phyloP scores from a whole-genome alignment of 768 basidiomycete species.

The Boletus vinaceobasis region DNA sequence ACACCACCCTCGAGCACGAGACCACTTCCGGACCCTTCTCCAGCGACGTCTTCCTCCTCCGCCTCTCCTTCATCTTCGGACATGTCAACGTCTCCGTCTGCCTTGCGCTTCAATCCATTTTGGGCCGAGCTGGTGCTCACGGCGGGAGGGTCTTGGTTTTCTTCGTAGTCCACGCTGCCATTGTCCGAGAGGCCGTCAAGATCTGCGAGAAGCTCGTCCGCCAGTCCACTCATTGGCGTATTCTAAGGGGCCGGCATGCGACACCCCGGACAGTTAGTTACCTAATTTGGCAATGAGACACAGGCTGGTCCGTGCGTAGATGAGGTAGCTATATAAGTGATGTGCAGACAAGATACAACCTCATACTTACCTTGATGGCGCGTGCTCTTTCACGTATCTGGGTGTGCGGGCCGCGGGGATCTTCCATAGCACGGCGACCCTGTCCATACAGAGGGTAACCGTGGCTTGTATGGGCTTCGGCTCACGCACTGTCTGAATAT shows the following conservation, averaged over 20 bases:
- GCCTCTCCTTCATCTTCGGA: constrained; percentile 51
- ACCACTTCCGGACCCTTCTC: constrained; percentile 42
- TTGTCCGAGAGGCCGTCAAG: constrained; percentile 82
- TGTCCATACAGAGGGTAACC: constrained; percentile 42
- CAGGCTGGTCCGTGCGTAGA: constrained; percentile 17
- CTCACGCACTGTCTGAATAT: constrained; percentile 77
- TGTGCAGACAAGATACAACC: fast-evolving
- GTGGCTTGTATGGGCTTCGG: constrained; percentile 55
- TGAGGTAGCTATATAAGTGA: constrained; percentile 6
- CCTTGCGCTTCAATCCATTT: constrained; percentile 62
- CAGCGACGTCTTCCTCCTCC: constrained; percentile 37
- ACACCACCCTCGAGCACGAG: constrained; percentile 85
- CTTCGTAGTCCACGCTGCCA: constrained; percentile 48
- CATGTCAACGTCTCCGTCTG: constrained; percentile 50
- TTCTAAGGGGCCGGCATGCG: not conserved
- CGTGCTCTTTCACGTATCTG: constrained; percentile 49
- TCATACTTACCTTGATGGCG: constrained; percentile 70
- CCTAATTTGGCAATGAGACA: constrained; percentile 5
- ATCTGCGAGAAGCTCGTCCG: constrained; percentile 90
- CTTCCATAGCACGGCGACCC: constrained; percentile 53
- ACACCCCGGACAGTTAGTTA: not conserved
- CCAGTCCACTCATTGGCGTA: constrained; percentile 68
- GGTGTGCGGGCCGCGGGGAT: constrained; percentile 53
- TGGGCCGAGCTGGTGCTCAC: constrained; percentile 13
- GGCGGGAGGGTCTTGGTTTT: constrained; percentile 31